phyloP scores from a whole-genome alignment of 2,329 filamentous ascomycete genomes.

The Xylaria sp. region DNA sequence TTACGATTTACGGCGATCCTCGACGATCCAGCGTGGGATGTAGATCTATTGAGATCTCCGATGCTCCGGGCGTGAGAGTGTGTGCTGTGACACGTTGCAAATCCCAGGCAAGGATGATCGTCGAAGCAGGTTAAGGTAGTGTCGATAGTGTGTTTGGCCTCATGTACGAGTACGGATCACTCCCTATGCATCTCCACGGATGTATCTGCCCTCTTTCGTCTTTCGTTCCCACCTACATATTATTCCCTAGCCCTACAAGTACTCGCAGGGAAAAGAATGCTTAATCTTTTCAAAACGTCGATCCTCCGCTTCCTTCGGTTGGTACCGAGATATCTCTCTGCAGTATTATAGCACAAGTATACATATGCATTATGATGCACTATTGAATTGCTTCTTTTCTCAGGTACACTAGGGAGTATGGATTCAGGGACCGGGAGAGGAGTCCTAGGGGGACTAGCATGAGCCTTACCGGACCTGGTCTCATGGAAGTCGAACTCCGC shows the following conservation, averaged over 20 bases:
- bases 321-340: not conserved
- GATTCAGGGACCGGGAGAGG: too few relatives aligned
- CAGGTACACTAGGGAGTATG: too few relatives aligned
- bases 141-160: not conserved
- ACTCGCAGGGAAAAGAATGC: not conserved
- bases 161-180: not conserved
- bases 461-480: not conserved
- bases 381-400: not conserved
- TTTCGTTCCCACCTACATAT: not conserved
- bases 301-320: not conserved
- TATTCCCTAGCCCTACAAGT: not conserved
- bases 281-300: not conserved
- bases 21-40: not conserved
- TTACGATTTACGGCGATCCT: not conserved
- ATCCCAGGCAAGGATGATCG: slow-evolving; percentile 5
- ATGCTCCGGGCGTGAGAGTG: not conserved
- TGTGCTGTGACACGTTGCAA: slow-evolving; percentile 12
- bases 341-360: not conserved
- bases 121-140: not conserved
- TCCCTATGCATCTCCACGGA: too few relatives aligned
- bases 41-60: slow-evolving; percentile 8
- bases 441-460: not conserved
- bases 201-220: too few relatives aligned
- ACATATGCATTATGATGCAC: not conserved
- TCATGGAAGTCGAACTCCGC: not conserved